Base-by-base conservation (phyloP, 768 basidiomycete species). In the Hericium alpestre region DNA sequence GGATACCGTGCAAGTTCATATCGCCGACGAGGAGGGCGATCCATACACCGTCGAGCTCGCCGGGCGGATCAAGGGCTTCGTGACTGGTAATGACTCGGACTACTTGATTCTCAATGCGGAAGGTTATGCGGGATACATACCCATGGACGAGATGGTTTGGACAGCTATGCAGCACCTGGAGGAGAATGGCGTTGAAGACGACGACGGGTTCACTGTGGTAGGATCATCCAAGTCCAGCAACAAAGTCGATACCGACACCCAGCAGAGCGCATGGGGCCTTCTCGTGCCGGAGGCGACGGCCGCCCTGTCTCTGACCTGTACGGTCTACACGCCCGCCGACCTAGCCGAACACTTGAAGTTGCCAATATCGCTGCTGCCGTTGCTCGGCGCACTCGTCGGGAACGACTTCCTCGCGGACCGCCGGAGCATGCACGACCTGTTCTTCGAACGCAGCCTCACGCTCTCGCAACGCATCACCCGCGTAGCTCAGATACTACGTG, bases 1-100 rank as follows among this genome's bases (percentile, higher is more conserved):
- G 1, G 49, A 55, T 50, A 39, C 53, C n/a, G 54, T 89, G 18
- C 72, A 82, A 41, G 62, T 90, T 7, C 80, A 86, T 67, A 84
- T 84, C 59, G 88, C 89, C 6, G 88, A 91, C 62, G 84, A 84
- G 68, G 90, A 92, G 67, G 87, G 81, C 10, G 90, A 91, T 67
- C 86, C 87, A 2, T 90, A 81, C 63, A 83, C 86, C n/a, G 89
- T 92, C 6, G 89, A 89, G 62, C 75, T 93, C 8, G 90, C 90
- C 10, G 89, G 82, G 13, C 76, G 79, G 51, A 69, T 90, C 11
- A 76, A 78, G 9, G 90, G 80, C 38, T 92, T 85, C 61, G 87
- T 93, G 49, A 76, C 83, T 0, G 87, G 85, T 22, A 82, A 76
- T 58, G 90, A 93, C 72, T 92, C 89, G 2, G 90, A 93, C 67